phyloP scores from a whole-genome alignment of 352 stramenopile genomes.

The Globisporangium perplexum region DNA sequence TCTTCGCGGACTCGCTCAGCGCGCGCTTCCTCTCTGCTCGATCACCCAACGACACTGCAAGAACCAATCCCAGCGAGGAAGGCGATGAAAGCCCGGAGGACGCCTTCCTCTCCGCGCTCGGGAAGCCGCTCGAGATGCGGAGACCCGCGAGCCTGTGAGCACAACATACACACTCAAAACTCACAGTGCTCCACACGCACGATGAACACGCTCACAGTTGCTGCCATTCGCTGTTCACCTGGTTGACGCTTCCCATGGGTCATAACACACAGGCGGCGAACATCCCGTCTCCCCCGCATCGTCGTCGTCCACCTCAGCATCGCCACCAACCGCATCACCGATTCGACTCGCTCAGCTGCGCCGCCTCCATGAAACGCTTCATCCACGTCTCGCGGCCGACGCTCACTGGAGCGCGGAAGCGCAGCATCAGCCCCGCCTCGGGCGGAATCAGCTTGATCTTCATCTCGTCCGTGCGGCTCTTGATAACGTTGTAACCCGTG shows the following conservation, averaged over 20 bases:
- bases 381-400: constrained; percentile 74
- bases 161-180: not conserved
- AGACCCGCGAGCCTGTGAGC: not conserved
- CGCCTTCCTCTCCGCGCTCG: constrained; percentile 24
- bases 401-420: constrained; percentile 64
- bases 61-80: not conserved
- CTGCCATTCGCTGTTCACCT: not conserved
- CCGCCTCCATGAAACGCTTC: constrained; percentile 66
- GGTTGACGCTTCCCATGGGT: too few species aligned
- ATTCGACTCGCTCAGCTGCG: constrained; percentile 30
- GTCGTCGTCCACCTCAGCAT: not conserved
- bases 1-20: constrained; percentile 27
- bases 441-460: constrained; percentile 77
- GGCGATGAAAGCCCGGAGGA: not conserved
- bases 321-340: not conserved
- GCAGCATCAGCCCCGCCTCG: constrained; percentile 60
- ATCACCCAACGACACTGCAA: not conserved
- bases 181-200: not conserved
- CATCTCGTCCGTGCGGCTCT: constrained; percentile 69
- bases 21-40: constrained; percentile 13
- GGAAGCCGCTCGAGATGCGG: constrained; percentile 22
- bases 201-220: not conserved
- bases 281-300: not conserved
- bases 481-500: constrained; percentile 62
- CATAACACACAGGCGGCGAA: not conserved